phyloP scores from a whole-genome alignment of 106 monocot genomes.

The Dioscorea zingiberensis region DNA sequence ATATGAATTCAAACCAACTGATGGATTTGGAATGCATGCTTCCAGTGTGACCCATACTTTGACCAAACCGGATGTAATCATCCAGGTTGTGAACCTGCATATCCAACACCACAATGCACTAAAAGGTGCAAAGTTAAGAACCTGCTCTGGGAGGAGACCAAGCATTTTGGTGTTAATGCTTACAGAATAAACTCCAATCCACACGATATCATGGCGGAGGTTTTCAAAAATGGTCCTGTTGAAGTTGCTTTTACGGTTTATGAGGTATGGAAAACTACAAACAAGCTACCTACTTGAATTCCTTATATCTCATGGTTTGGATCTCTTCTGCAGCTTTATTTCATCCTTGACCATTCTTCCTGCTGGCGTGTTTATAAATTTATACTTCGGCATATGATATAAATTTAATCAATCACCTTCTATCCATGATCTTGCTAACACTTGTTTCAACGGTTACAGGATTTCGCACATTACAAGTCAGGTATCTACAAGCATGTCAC shows the following conservation, averaged over 20 bases:
- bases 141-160: conserved; percentile 61
- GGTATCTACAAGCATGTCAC: conserved; percentile 91
- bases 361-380: too few relatives aligned
- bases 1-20: too few relatives aligned
- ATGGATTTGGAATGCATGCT: too few relatives aligned
- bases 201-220: conserved; percentile 83
- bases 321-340: too few relatives aligned
- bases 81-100: conserved; percentile 88
- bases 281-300: too few relatives aligned
- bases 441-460: conserved; percentile 26
- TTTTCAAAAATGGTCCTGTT: conserved; percentile 86
- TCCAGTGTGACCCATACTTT: conserved; percentile 96
- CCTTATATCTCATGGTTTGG: too few relatives aligned
- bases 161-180: conserved; percentile 76
- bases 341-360: too few relatives aligned
- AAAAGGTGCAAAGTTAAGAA: conserved; percentile 71
- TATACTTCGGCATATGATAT: too few relatives aligned
- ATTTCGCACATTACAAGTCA: conserved; percentile 95
- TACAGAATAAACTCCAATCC: conserved; percentile 69
- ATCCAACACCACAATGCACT: conserved; percentile 75
- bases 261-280: conserved; percentile 44
- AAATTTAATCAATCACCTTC: too few relatives aligned
- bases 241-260: conserved; percentile 96
- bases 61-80: conserved; percentile 80
- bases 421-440: too few relatives aligned